These are phyloP conservation scores for Zasmidium angulare DNA, from an alignment of 2,329 filamentous ascomycete species.

Conservation along the genomic window DNA sequence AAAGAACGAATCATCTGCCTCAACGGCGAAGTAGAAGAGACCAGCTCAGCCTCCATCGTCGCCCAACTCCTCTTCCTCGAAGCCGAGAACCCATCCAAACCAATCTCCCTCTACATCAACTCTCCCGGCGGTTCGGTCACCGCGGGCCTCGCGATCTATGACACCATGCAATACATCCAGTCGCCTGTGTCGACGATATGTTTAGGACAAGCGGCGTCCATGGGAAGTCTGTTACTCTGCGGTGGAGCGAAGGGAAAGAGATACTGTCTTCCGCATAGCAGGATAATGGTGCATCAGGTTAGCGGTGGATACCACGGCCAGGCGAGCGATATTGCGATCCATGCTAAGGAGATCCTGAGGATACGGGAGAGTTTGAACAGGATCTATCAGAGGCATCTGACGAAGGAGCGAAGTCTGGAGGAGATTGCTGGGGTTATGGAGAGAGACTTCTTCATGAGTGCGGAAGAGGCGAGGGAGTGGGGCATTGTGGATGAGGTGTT, in stretches of 20 bases:
- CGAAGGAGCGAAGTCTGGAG: conserved; percentile 72
- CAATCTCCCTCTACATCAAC: conserved; percentile 97
- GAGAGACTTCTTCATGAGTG: conserved; percentile 89
- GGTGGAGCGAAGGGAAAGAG: conserved; percentile 83
- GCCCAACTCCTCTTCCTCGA: conserved; percentile 97
- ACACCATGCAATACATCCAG: conserved; percentile 97
- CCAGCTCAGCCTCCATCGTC: conserved; percentile 87
- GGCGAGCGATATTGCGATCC: conserved; percentile 84
- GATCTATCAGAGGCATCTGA: conserved; percentile 86
- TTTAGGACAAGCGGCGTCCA: conserved; percentile 88
- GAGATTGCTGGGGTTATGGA: conserved; percentile 96
- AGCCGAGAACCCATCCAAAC: conserved; percentile 90
- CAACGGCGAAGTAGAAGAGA: conserved; percentile 88
- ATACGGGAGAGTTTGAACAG: conserved; percentile 82
- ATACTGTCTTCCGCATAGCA: conserved; percentile 86
- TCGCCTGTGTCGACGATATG: conserved; percentile 93
- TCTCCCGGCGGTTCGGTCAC: conserved; percentile 91
- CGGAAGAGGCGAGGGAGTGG: conserved; percentile 81
- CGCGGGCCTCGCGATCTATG: conserved; percentile 85
- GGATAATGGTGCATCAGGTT: conserved; percentile 97
- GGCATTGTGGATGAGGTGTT: conserved; percentile 92
- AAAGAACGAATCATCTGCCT: conserved; percentile 88
- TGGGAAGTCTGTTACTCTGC: conserved; percentile 86
- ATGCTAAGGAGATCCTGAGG: conserved; percentile 92
- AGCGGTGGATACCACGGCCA: conserved; percentile 70